These are phyloP conservation scores for Tuber calosporum DNA, from an alignment of 495 filamentous ascomycete genomes.

Conservation along the genomic window DNA sequence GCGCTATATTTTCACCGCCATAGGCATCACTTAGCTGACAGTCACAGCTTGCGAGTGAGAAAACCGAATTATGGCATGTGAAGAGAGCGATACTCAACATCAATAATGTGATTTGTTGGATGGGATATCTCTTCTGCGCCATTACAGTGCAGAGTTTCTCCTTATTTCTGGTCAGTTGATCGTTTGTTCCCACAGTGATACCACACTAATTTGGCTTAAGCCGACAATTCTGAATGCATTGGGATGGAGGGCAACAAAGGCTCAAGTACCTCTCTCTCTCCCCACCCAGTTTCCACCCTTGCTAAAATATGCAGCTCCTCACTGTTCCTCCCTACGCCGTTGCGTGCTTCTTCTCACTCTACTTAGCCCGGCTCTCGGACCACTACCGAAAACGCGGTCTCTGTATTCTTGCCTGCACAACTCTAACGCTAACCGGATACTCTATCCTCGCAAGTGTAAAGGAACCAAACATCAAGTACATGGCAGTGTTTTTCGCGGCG, in stretches of 20 bases:
- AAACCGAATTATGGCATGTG: constrained; percentile 61
- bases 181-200: not conserved
- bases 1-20: not conserved
- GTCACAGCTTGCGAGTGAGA: constrained; percentile 46
- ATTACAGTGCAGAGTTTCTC: constrained; percentile 71
- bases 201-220: constrained; percentile 35
- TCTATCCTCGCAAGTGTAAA: constrained; percentile 54
- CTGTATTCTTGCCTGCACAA: constrained; percentile 54
- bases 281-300: not conserved
- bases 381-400: constrained; percentile 52
- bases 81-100: constrained; percentile 58
- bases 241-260: constrained; percentile 60
- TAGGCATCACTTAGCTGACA: not conserved
- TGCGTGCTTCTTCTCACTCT: constrained; percentile 54
- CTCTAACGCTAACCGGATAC: constrained; percentile 58
- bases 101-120: constrained; percentile 67
- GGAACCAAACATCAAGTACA: constrained; percentile 58
- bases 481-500: constrained; percentile 64
- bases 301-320: constrained; percentile 50
- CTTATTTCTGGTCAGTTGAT: constrained; percentile 57
- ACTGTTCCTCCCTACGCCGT: constrained; percentile 65
- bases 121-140: constrained; percentile 67
- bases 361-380: constrained; percentile 56
- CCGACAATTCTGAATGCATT: constrained; percentile 65
- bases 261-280: constrained; percentile 34